Base-by-base conservation (phyloP, 495 filamentous ascomycete genomes). In the Penicillium canariense region DNA sequence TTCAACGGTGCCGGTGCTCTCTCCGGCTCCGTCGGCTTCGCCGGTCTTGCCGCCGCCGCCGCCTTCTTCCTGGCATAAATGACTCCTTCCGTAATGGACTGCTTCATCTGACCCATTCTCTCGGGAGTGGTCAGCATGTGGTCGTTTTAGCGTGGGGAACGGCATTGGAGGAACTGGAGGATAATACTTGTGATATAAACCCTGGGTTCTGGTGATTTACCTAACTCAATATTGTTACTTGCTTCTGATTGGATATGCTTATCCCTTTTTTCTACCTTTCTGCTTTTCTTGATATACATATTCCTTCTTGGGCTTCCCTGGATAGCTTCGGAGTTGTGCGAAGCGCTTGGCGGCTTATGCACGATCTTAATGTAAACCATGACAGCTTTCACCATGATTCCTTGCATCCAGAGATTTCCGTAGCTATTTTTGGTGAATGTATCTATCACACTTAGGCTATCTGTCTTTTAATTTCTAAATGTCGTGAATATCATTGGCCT, bases 51-150 rank as follows among this genome's bases (percentile, higher is more conserved):
- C 54, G 78, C 77, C 57, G 67, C 68, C 51, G 76, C 76, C 38
- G 79, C 78, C 67, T 68, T 80, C 73, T 72, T 82, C 72, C 62
- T 82, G 62, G 77, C 74, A 64, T 81, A 81, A 71, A 76, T 68
- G 42, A 66, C 62, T 65, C 58, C 64, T 46, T 71, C 63, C 54
- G 55, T 68, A 61, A 62, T 58, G 62, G 59, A 51, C 31, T 56
- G 40, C 44, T 56, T 44, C 32, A 31, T 45, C 44, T 59, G 32
- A 48, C 22, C 30, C n/a, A 39, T 32, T 34, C 55, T 52, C 4
- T 43, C n/a, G 48, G 55, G 45, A 30, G 15, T 53, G 32, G 48
- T 30, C 6, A 27, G 36, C 20, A 15, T 40, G 35, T 23, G 20
- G 49, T 38, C 26, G 49, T 51, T 28, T 32, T 25, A 5, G 28